Percentiles rank a stretch among this genome's conserved stretches.
Conservation (phyloP, 345 rosid species). For the Citrus hindsii region DNA sequence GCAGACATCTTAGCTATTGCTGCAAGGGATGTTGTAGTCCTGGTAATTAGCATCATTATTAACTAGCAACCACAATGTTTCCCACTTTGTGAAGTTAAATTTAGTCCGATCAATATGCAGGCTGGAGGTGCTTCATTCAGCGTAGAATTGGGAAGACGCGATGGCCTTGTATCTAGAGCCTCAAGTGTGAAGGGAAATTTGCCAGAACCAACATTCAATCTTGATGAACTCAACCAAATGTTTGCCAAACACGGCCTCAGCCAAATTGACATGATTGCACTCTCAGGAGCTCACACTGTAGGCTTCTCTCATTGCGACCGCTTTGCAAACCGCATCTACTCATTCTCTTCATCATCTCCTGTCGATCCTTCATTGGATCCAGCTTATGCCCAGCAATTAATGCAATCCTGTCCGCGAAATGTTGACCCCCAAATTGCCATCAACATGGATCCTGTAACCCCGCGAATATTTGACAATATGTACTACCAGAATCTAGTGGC, state of each 20-base stretch:
- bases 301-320: conserved; percentile 86
- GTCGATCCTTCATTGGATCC: conserved; percentile 70
- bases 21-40: conserved; percentile 73
- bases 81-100: not conserved
- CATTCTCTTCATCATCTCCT: conserved; percentile 45
- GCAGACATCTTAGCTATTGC: conserved; percentile 82
- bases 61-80: not conserved
- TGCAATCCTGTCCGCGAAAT: conserved; percentile 43
- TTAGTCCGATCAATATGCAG: conserved; percentile 26
- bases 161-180: conserved; percentile 59
- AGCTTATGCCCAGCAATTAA: conserved; percentile 51
- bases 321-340: conserved; percentile 60
- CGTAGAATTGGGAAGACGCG: conserved; percentile 83
- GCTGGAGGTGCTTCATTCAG: conserved; percentile 70
- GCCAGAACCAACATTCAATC: conserved; percentile 59
- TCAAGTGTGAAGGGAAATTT: conserved; percentile 65
- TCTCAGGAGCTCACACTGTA: conserved; percentile 87
- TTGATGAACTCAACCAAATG: conserved; percentile 37
- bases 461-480: conserved; percentile 52
- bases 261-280: conserved; percentile 76
- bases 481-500: conserved; percentile 68
- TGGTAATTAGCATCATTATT: conserved; percentile 38
- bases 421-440: conserved; percentile 53
- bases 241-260: conserved; percentile 56
- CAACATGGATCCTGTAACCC: conserved; percentile 57